Conservation (phyloP, 768 basidiomycete species). For the Suillus discolor region DNA sequence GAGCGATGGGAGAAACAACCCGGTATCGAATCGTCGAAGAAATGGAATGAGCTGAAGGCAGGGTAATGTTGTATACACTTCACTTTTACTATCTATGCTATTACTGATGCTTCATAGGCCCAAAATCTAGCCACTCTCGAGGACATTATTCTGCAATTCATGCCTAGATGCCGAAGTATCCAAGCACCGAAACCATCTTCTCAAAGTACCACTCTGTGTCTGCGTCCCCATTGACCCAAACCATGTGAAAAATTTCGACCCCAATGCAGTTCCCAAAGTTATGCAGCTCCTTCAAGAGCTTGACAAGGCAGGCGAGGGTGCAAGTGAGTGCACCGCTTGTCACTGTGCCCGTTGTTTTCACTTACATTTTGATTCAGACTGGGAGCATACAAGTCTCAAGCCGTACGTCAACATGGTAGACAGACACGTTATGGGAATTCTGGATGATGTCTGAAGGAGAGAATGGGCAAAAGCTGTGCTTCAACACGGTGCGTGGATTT, state of each 20-base stretch:
- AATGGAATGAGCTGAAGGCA: slow-evolving; percentile 70
- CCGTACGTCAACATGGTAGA: slow-evolving; percentile 92
- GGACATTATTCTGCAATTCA: slow-evolving; percentile 87
- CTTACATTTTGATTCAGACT: slow-evolving; percentile 47
- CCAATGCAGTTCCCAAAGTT: slow-evolving; percentile 84
- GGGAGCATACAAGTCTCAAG: slow-evolving; percentile 85
- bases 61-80: neutral
- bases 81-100: neutral
- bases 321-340: slow-evolving; percentile 38
- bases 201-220: slow-evolving; percentile 96
- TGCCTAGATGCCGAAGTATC: slow-evolving; percentile 97
- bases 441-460: slow-evolving; percentile 31
- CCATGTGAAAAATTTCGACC: slow-evolving; percentile 79
- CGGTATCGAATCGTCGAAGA: slow-evolving; percentile 58
- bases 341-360: slow-evolving; percentile 3
- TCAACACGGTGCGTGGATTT: slow-evolving; percentile 19
- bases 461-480: slow-evolving; percentile 16
- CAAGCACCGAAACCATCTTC: slow-evolving; percentile 94
- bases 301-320: slow-evolving; percentile 53
- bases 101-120: slow-evolving; percentile 12
- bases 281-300: slow-evolving; percentile 81
- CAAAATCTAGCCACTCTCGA: slow-evolving; percentile 60
- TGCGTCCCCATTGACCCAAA: slow-evolving; percentile 90
- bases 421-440: slow-evolving; percentile 50
- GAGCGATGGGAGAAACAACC: slow-evolving; percentile 61